A percentile compares a stretch with the other conserved stretches of the same genome.
Evolutionary conservation across 345 rosid species (phyloP).

Genomic region (Linum usitatissimum): DNA sequence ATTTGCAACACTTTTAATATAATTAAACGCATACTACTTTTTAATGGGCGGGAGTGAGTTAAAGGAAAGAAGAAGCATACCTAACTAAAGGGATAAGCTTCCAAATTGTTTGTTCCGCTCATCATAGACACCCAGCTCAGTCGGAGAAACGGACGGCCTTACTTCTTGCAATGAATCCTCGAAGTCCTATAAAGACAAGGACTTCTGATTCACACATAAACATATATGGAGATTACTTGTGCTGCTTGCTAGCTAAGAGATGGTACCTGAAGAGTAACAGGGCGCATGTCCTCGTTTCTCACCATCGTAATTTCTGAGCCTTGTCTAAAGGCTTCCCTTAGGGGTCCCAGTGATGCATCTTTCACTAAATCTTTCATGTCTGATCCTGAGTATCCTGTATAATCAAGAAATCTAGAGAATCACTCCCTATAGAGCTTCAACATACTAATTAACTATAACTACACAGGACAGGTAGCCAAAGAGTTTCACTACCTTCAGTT

Average conservation of each 20-base stretch:
- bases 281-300: constrained; percentile 75
- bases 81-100: constrained; percentile 48
- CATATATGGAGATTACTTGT: neutral
- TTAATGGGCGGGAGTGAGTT: neutral
- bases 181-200: constrained; percentile 42
- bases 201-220: neutral
- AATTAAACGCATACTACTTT: too few species aligned
- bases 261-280: constrained; percentile 60
- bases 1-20: too few species aligned
- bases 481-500: constrained; percentile 47
- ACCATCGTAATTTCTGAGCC: constrained; percentile 77
- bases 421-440: neutral
- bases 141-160: constrained; percentile 74
- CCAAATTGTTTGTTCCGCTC: constrained; percentile 93
- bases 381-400: constrained; percentile 86
- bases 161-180: constrained; percentile 78
- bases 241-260: neutral
- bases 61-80: neutral
- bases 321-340: constrained; percentile 80
- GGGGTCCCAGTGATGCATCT: constrained; percentile 96
- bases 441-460: neutral
- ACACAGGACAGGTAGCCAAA: neutral
- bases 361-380: constrained; percentile 96
- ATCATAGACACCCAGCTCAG: constrained; percentile 63
- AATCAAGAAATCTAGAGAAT: neutral